These are phyloP conservation scores for Miscanthus sacchariflorus DNA, from an alignment of 202 grass and related monocot species.

Conservation along the genomic window DNA sequence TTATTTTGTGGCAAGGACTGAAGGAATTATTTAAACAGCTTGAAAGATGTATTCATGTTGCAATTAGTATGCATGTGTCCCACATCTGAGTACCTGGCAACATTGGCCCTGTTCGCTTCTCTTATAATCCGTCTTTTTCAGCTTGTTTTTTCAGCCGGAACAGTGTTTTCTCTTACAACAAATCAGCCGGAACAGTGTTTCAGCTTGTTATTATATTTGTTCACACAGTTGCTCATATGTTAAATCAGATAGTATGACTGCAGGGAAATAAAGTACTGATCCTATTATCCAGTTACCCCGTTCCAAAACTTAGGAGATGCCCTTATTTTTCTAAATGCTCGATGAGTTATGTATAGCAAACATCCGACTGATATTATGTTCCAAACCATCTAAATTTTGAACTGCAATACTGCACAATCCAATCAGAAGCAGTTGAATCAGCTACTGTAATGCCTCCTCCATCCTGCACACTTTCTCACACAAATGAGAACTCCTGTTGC, in stretches of 20 bases:
- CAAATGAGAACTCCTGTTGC: not conserved
- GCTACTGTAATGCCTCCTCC: not conserved
- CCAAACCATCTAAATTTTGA: not conserved
- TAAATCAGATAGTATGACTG: constrained; percentile 11
- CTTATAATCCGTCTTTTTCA: too few relatives aligned
- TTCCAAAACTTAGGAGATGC: not conserved
- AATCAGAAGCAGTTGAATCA: constrained; percentile 1
- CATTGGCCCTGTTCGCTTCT: too few relatives aligned
- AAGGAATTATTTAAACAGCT: not conserved
- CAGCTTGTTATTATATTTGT: not conserved
- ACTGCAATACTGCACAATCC: not conserved
- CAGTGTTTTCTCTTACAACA: too few relatives aligned
- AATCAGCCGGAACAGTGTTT: too few relatives aligned
- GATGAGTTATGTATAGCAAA: not conserved
- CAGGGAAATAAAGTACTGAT: not conserved
- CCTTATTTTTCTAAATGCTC: not conserved
- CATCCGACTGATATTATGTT: not conserved
- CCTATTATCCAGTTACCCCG: not conserved
- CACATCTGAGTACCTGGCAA: not conserved
- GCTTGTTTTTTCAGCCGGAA: too few relatives aligned
- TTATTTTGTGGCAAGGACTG: too few relatives aligned
- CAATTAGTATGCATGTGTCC: constrained; percentile 17
- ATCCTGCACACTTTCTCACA: not conserved
- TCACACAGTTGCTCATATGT: constrained; percentile 6
- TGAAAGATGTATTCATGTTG: constrained; percentile 1